phyloP scores from a whole-genome alignment of 1,139 yeast species.

The Hansenula anomala region DNA sequence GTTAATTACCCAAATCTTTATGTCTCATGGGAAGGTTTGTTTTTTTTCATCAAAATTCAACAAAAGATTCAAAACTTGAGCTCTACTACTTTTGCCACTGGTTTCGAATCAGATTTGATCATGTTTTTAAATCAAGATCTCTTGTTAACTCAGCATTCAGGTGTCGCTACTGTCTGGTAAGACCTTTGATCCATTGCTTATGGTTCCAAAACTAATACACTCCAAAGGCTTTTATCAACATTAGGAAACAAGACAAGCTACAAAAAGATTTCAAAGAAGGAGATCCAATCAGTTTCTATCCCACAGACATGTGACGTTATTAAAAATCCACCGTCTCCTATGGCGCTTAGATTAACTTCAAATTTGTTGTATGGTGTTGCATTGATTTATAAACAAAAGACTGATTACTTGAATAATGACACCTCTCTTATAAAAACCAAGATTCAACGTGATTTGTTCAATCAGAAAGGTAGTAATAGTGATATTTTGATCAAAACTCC shows the following conservation, averaged over 20 bases:
- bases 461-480: conserved; percentile 6
- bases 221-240: conserved; percentile 32
- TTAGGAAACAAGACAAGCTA: conserved; percentile 34
- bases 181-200: neutral
- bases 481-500: conserved; percentile 4
- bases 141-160: conserved; percentile 16
- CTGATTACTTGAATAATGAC: conserved; percentile 39
- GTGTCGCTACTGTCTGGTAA: conserved; percentile 28
- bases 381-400: conserved; percentile 47
- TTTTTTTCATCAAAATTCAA: no score
- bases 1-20: neutral
- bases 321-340: conserved; percentile 23
- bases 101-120: neutral
- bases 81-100: neutral
- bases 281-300: conserved; percentile 38
- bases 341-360: conserved; percentile 43
- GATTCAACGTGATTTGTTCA: conserved; percentile 22
- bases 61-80: no score
- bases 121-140: conserved; percentile 18
- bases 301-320: conserved; percentile 41
- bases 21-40: neutral
- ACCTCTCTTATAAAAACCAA: conserved; percentile 24
- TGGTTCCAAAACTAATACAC: no score
- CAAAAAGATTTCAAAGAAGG: conserved; percentile 30
- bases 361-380: conserved; percentile 54